Conservation (phyloP, 2,329 filamentous ascomycete species). For the Paracamarosporium sp. region DNA sequence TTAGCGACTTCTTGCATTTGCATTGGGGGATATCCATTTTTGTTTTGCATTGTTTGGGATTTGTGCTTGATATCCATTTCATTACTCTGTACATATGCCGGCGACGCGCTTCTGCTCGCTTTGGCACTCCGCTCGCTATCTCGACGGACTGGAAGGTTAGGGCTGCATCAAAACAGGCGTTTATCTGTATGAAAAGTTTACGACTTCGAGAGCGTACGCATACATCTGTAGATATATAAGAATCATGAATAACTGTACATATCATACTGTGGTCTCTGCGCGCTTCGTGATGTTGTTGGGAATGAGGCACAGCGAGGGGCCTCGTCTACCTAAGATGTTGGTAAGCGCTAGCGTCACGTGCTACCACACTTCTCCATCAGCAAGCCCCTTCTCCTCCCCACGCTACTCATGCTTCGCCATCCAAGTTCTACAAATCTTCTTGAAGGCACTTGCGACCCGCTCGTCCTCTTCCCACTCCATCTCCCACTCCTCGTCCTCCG, state of each 20-base stretch:
- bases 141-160: background rate
- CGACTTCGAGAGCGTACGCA: background rate
- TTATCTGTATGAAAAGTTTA: background rate
- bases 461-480: background rate
- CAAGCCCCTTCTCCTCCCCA: too few relatives aligned
- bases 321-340: background rate
- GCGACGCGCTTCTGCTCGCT: slow-evolving; percentile 6
- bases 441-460: background rate
- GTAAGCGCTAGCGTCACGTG: background rate
- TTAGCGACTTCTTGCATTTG: slow-evolving; percentile 8
- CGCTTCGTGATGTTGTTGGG: background rate
- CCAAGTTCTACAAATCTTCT: background rate
- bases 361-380: background rate
- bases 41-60: background rate
- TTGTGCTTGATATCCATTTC: slow-evolving; percentile 7
- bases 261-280: background rate
- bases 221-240: slow-evolving; percentile 7
- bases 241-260: slow-evolving; percentile 7
- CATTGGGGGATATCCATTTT: background rate
- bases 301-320: background rate
- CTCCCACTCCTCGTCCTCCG: background rate
- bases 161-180: slow-evolving; percentile 7
- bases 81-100: background rate
- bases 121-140: slow-evolving; percentile 8
- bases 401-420: background rate